Base-by-base conservation (phyloP, 179 eudicot genomes). In the Corrigiola litoralis region DNA sequence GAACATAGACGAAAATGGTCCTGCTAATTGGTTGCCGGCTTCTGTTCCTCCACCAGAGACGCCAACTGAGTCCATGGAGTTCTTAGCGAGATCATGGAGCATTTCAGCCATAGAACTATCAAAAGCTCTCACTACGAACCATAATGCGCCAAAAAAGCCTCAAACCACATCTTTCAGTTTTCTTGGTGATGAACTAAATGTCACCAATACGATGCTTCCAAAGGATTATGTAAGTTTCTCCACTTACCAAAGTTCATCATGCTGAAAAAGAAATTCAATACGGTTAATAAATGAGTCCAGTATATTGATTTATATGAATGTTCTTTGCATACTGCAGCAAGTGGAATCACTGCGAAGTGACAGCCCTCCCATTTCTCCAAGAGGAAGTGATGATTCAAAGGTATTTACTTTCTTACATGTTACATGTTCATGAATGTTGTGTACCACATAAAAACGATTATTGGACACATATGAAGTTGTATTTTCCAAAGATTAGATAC, bases 41-140 rank as follows among this genome's bases (percentile, higher is more conserved):
- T 53, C 80, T 37, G 86, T 87, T 7, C 89, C 80, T 31, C 86
- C 83, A 13, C 98, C 96, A 0, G 92, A 89, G 64, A 89, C 96
- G 4, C 96, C 98, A 0, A 89, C 95, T 0, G 94, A 92, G 76
- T 79, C 95, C 10, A 85, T 89, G 96, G 98, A 92, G 84, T 92
- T 85, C 72, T 73, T 92, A 45, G 95, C 91, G 2, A 72, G 97
- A 66, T 89, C 97, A 29, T 91, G 97, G 98, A 92, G 98, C 62
- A 67, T 92, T 32, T 92, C 96, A 0, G 96, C 98, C 5, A 68
- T 68, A 27, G 90, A 92, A 72, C 83, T 92, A 8, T 80, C 96
- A 1, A 87, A 92, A 70, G 96, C 96, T 50, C 92, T 92, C 20
- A 63, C 83, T 21, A 70, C 75, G 60, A 71, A 79, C 18, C 67